Evolutionary conservation across 192 early-diverging fungal genomes (phyloP).

Genomic region (Backusella circina): DNA sequence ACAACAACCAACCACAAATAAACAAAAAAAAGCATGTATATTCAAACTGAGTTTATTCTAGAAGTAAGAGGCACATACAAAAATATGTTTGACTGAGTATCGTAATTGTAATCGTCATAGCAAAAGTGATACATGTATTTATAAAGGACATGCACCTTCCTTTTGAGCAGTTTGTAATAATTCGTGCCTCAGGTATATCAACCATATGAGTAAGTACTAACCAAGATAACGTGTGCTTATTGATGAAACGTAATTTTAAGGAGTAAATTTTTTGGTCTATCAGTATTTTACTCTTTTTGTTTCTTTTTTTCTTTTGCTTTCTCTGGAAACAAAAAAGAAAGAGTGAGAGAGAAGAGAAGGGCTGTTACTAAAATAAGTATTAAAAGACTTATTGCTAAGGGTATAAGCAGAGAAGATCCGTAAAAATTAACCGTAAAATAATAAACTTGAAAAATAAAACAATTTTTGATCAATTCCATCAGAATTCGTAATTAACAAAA

Average conservation of each 20-base stretch:
- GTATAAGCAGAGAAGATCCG: too few relatives aligned
- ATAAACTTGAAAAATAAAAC: background rate
- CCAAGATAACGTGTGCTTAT: background rate
- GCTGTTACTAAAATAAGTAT: background rate
- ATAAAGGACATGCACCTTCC: too few relatives aligned
- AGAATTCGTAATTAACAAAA: too few relatives aligned
- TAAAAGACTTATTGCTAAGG: background rate
- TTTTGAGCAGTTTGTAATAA: background rate
- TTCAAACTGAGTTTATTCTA: background rate
- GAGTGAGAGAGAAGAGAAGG: background rate
- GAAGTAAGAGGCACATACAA: background rate
- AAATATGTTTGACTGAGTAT: background rate
- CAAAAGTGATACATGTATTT: background rate
- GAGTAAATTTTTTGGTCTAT: background rate
- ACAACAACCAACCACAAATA: background rate
- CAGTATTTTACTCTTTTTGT: background rate
- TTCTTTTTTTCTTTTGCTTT: background rate
- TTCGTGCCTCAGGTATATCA: background rate
- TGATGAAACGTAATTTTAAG: background rate
- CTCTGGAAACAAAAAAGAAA: background rate
- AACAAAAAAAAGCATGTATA: background rate
- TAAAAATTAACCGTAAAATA: too few relatives aligned
- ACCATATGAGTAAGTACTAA: background rate
- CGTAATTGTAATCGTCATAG: background rate
- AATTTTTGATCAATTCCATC: background rate